Conservation (phyloP, 306 rosid genomes). For the Malus orientalis region DNA sequence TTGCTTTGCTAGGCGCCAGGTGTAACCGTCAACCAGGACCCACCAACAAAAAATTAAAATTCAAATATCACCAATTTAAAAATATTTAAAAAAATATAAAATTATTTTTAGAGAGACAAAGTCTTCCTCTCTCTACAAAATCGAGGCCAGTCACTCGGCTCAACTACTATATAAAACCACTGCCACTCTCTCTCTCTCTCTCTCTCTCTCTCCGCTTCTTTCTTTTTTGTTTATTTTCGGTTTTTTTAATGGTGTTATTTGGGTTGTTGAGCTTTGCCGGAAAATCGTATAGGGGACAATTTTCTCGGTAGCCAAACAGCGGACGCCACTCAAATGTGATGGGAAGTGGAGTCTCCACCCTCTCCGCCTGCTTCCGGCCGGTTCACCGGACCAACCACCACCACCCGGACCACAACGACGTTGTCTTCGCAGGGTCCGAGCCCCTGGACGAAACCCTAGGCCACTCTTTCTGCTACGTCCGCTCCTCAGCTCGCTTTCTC, state of each 20-base stretch:
- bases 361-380: constrained; percentile 64
- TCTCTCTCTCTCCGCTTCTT: background rate
- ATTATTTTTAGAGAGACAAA: constrained; percentile 8
- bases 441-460: constrained; percentile 95
- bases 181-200: constrained; percentile 17
- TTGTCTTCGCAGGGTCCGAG: constrained; percentile 43
- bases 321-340: constrained; percentile 69
- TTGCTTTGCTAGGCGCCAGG: too few relatives aligned
- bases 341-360: constrained; percentile 74
- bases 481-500: constrained; percentile 77
- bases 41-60: too few relatives aligned
- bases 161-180: constrained; percentile 2
- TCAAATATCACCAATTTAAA: too few relatives aligned
- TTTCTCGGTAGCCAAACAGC: constrained; percentile 32
- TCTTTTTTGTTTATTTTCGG: background rate
- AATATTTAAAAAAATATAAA: too few relatives aligned
- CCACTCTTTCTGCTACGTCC: constrained; percentile 90
- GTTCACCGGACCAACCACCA: constrained; percentile 28
- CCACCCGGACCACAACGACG: constrained; percentile 20
- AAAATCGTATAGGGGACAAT: constrained; percentile 12
- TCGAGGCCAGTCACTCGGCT: constrained; percentile 19
- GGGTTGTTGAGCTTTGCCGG: constrained; percentile 37
- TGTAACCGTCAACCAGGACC: too few relatives aligned
- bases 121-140: constrained; percentile 12
- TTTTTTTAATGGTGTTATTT: constrained; percentile 11